A percentile compares a stretch with the other conserved stretches of the same genome.
phyloP scores from a whole-genome alignment of 116 monocot genomes.

The Papilionanthe hybrid region DNA sequence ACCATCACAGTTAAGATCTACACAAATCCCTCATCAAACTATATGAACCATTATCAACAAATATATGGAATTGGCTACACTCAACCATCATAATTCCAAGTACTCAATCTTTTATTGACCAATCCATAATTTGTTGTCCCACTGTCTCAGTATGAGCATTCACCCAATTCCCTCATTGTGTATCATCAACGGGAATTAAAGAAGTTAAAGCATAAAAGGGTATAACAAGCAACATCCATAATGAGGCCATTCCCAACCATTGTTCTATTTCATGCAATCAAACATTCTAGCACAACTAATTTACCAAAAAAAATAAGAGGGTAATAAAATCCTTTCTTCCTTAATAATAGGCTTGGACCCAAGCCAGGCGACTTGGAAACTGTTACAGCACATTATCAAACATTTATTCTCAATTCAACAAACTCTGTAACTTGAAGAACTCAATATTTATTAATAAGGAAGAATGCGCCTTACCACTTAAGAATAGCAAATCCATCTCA shows the following conservation, averaged over 20 bases:
- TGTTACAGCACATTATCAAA: conserved; percentile 31
- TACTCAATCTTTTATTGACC: neutral
- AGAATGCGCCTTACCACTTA: conserved; percentile 5
- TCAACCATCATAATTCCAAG: neutral
- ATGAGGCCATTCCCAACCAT: neutral
- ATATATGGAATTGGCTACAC: neutral
- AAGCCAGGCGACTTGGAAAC: conserved; percentile 24
- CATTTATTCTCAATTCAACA: conserved; percentile 20
- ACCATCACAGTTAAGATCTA: too few relatives aligned
- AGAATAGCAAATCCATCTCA: too few relatives aligned
- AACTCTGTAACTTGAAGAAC: conserved; percentile 9
- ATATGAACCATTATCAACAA: too few relatives aligned
- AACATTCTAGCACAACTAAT: neutral
- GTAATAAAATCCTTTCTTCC: conserved; percentile 7
- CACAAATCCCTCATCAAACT: too few relatives aligned
- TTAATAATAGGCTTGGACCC: conserved; percentile 19
- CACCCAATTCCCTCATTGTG: neutral
- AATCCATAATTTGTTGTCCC: neutral
- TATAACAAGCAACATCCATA: conserved; percentile 5
- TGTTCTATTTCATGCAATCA: conserved; percentile 1
- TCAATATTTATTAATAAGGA: neutral
- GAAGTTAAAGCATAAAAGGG: neutral
- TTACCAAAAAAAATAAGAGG: neutral
- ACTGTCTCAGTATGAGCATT: neutral
- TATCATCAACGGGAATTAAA: neutral